Evolutionary conservation across 306 rosid genomes (phyloP).

Genomic region (Cucurbita ficifolia): DNA sequence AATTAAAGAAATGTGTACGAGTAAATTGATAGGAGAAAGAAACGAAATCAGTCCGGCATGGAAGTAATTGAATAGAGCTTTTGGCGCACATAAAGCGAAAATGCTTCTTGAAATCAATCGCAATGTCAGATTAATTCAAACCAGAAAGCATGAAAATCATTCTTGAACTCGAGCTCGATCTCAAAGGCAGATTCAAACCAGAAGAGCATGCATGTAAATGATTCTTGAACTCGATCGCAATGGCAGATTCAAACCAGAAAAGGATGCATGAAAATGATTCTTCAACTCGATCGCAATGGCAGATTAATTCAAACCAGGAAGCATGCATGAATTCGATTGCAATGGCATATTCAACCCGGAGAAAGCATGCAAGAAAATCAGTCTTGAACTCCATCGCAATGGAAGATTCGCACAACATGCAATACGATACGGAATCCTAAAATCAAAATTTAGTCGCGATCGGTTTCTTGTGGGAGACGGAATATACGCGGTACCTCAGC

Average conservation of each 20-base stretch:
- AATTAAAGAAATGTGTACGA: not conserved
- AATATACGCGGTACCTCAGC: slow-evolving; percentile 22
- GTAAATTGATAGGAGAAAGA: not conserved
- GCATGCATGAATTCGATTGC: not conserved
- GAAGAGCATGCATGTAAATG: too few species aligned
- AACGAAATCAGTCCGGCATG: not conserved
- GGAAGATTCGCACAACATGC: not conserved
- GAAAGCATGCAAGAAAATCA: not conserved
- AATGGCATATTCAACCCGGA: not conserved
- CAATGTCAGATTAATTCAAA: too few species aligned
- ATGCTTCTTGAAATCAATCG: too few species aligned
- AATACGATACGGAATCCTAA: not conserved
- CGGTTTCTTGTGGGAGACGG: not conserved
- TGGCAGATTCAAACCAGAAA: too few species aligned
- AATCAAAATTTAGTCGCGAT: not conserved
- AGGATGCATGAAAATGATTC: too few species aligned
- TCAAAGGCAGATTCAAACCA: too few species aligned
- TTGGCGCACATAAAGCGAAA: not conserved
- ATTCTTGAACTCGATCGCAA: too few species aligned
- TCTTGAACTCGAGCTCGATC: too few species aligned
- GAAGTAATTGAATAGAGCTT: not conserved
- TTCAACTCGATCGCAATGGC: too few species aligned
- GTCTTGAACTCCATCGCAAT: too few species aligned
- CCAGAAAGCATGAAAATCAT: too few species aligned
- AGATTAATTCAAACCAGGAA: not conserved